Base-by-base conservation (phyloP, 1,284 basidiomycete genomes). In the Prillingera fragicola region DNA sequence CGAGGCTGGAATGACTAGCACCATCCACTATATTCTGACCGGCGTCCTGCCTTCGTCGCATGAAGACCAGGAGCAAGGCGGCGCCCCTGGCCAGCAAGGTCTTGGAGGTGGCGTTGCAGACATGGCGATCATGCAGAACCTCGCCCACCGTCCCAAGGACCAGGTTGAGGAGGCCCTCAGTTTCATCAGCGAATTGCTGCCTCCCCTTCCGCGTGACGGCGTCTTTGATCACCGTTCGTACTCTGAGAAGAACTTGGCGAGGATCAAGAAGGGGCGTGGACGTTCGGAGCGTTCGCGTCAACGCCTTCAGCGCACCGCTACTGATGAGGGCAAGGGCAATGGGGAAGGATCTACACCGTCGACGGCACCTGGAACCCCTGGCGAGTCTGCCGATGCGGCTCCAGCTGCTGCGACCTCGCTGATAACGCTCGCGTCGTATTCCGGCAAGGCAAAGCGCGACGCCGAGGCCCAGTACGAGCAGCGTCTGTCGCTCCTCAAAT, bases 71-170 rank as follows among this genome's bases (percentile, higher is more conserved):
- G 84, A 84, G 57, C 80, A 85, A 62, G 84, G 84, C 14, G 77
- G 75, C 48, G 78, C 79, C 1, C 70, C 61, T 5, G 63, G 57
- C 12, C 68, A 65, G 2, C 85, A 88, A 65, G 85, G 85, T 8
- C 71, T 89, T 2, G 85, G 85, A 22, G 86, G 85, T 26, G 85
- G 87, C 18, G 70, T 91, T 7, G 86, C 87, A 4, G 92, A 97
- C 67, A 92, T 97, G 87, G 86, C 88, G 7, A 87, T 98, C 26
- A 87, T 97, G 80, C 89, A 97, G 72, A 97, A 94, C 66, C 75
- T 98, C 26, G 90, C 91, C 0, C 90, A 96, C 67, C 79, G 91
- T 28, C 87, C 94, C 9, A 97, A 97, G 73, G 94, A 97, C 56
- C 91, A 95, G 67, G 80, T 96, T 6, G 90, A 95, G 70, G 91